phyloP scores from a whole-genome alignment of 1,284 basidiomycete genomes.

The Sanghuangporus baumii region DNA sequence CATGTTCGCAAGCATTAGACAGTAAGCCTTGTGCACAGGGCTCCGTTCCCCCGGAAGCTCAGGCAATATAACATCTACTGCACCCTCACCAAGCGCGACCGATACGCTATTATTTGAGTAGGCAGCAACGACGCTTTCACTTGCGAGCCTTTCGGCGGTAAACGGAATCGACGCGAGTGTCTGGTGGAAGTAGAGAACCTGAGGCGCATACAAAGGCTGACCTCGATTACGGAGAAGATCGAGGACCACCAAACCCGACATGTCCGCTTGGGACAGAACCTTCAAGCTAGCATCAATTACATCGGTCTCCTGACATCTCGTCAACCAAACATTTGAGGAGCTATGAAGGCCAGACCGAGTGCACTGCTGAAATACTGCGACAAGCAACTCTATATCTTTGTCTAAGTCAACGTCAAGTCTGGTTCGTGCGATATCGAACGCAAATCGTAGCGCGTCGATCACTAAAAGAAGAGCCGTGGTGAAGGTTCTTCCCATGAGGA shows the following conservation, averaged over 20 bases:
- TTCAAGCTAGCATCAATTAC: constrained; percentile 75
- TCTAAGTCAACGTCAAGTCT: constrained; percentile 61
- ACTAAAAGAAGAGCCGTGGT: constrained; percentile 60
- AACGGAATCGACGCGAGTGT: constrained; percentile 72
- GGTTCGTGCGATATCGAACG: constrained; percentile 59
- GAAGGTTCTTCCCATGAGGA: constrained; percentile 52
- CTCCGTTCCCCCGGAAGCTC: constrained; percentile 70
- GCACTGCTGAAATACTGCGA: constrained; percentile 79
- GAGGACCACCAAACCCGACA: constrained; percentile 62
- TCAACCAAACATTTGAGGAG: constrained; percentile 70
- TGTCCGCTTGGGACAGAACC: constrained; percentile 63
- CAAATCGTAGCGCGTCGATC: constrained; percentile 63
- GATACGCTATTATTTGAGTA: constrained; percentile 83
- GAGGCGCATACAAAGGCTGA: constrained; percentile 63
- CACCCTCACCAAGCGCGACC: constrained; percentile 65
- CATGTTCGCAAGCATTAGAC: constrained; percentile 78
- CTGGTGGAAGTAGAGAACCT: constrained; percentile 82
- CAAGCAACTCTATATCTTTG: constrained; percentile 73
- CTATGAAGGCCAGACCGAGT: constrained; percentile 61
- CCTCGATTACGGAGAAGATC: constrained; percentile 54
- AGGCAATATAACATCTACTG: constrained; percentile 62
- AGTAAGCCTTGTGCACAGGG: constrained; percentile 78
- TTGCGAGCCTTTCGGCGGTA: constrained; percentile 81
- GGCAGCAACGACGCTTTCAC: constrained; percentile 75
- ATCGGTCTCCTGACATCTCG: constrained; percentile 76